A percentile compares a stretch with the other conserved stretches of the same genome.
Evolutionary conservation across 768 basidiomycete species (phyloP).

Genomic region (Leucosporidium yakuticum): DNA sequence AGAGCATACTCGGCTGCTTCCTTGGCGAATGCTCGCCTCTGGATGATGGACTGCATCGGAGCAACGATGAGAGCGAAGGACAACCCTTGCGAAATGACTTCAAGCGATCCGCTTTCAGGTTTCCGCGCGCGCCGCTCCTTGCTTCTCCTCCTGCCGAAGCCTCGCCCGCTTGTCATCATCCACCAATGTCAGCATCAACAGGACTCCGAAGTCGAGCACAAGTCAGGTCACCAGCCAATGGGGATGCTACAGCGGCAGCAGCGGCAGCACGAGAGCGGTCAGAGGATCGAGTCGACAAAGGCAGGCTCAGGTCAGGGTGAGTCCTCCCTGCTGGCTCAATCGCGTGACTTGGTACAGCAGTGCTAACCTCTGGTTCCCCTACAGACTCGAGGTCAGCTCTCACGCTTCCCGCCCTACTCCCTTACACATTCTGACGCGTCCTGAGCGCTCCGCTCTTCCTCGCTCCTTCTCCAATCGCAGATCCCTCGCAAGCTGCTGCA

Average conservation of each 20-base stretch:
- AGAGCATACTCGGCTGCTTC: background rate
- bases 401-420: background rate
- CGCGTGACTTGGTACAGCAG: background rate
- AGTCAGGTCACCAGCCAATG: too few relatives aligned
- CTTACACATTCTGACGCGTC: background rate
- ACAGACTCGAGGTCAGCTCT: background rate
- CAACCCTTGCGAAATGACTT: too few relatives aligned
- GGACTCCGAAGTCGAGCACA: too few relatives aligned
- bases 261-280: background rate
- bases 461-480: slow-evolving; percentile 4
- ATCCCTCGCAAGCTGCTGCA: slow-evolving; percentile 37
- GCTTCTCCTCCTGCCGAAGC: too few relatives aligned
- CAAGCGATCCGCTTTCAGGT: too few relatives aligned
- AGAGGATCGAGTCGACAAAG: slow-evolving; percentile 22
- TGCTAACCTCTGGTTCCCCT: background rate
- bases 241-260: too few relatives aligned
- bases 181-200: too few relatives aligned
- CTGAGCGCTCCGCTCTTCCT: background rate
- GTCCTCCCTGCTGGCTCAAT: background rate
- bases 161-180: too few relatives aligned
- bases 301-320: slow-evolving; percentile 25
- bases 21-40: background rate
- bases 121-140: too few relatives aligned
- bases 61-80: too few relatives aligned
- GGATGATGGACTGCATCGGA: background rate